Evolutionary conservation across 768 basidiomycete genomes (phyloP).

Genomic region (Tricholoma bakamatsutake): DNA sequence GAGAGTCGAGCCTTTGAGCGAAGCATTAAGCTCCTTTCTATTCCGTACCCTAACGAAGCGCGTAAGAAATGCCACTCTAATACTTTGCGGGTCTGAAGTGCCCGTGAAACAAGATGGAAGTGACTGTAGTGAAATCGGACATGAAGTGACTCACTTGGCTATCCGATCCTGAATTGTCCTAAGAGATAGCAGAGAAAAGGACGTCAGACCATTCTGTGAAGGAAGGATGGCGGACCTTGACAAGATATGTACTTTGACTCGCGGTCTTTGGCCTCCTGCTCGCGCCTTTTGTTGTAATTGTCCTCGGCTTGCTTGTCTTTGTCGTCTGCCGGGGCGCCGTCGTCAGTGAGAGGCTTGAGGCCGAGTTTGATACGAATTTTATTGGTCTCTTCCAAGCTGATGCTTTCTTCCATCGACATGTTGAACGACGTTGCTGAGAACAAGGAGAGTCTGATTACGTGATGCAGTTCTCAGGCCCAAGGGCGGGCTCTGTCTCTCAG

Average conservation of each 20-base stretch:
- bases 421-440: constrained; percentile 10
- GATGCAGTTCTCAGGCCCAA: constrained; percentile 2
- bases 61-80: constrained; percentile 35
- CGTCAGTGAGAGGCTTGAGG: constrained; percentile 88
- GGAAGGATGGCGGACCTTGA: constrained; percentile 5
- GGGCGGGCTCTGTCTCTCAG: no score
- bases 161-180: constrained; percentile 72
- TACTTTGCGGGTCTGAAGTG: constrained; percentile 30
- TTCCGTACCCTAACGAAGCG: constrained; percentile 76
- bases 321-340: constrained; percentile 60
- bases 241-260: constrained; percentile 63
- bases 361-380: constrained; percentile 92
- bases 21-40: constrained; percentile 84
- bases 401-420: constrained; percentile 79
- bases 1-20: constrained; percentile 88
- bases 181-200: constrained; percentile 16
- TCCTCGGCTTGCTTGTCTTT: constrained; percentile 81
- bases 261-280: constrained; percentile 62
- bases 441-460: constrained; percentile 15
- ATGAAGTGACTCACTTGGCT: constrained; percentile 75
- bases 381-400: constrained; percentile 93
- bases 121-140: constrained; percentile 26
- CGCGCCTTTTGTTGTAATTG: constrained; percentile 75
- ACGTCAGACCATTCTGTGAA: constrained; percentile 20
- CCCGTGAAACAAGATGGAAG: constrained; percentile 42